Conservation (phyloP, 805 yeast species). For the Metschnikowia borealis region DNA sequence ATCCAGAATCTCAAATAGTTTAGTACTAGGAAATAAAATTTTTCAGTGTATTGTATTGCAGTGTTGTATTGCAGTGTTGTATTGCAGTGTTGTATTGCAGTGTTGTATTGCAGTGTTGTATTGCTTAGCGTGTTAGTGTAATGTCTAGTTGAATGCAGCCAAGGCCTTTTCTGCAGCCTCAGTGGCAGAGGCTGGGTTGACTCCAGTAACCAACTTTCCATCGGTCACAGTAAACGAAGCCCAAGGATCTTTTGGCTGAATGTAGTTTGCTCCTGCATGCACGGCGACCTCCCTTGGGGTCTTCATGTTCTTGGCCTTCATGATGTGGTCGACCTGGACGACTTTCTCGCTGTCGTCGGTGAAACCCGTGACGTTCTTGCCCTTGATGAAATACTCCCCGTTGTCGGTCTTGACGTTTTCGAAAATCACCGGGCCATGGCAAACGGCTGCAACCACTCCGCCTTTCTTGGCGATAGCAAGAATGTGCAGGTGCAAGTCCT, state of each 20-base stretch:
- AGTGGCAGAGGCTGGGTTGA: conserved; percentile 56
- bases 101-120: too few relatives aligned
- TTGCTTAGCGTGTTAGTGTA: neutral
- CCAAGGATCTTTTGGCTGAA: conserved; percentile 49
- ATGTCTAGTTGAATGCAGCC: conserved; percentile 1
- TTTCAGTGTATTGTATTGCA: too few relatives aligned
- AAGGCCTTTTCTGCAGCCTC: conserved; percentile 42
- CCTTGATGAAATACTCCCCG: conserved; percentile 45
- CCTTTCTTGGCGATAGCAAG: conserved; percentile 44
- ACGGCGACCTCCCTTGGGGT: conserved; percentile 38
- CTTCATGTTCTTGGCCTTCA: conserved; percentile 23
- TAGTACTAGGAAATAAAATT: too few relatives aligned
- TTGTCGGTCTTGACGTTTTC: conserved; percentile 38
- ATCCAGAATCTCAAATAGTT: too few relatives aligned
- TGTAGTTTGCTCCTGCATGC: conserved; percentile 38
- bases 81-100: too few relatives aligned
- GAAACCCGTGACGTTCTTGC: conserved; percentile 59
- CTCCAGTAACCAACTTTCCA: conserved; percentile 60
- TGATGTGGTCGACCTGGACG: conserved; percentile 18
- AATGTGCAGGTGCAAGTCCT: conserved; percentile 43
- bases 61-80: too few relatives aligned
- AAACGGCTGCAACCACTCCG: conserved; percentile 61
- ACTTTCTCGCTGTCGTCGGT: conserved; percentile 51
- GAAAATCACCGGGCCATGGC: conserved; percentile 63
- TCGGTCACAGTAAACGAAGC: conserved; percentile 49